Base-by-base conservation (phyloP, 2,329 filamentous ascomycete genomes). In the Uncinocarpus reesii region DNA sequence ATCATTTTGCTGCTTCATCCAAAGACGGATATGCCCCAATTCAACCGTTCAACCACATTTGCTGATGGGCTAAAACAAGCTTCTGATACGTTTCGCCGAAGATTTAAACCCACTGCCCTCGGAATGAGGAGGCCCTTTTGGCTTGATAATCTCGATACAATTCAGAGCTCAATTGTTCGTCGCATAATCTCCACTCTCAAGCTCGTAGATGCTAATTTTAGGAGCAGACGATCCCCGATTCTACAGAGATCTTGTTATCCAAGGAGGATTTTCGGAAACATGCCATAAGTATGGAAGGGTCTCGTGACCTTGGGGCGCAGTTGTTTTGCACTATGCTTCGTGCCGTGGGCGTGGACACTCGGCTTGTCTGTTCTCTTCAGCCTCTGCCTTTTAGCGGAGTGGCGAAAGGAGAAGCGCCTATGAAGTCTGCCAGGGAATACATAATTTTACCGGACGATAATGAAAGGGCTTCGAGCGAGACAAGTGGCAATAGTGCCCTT, bases 341-440 rank as follows among this genome's bases (percentile, higher is more conserved):
- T 15, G 78, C 80, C n/a, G 79, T 77, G n/a, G 88, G 86, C 2
- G 79, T 96, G 5, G 80, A 87, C 53, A 75, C 86, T 4, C 78
- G 92, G 10, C 73, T 98, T 3, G 84, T 96, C 0, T 95, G 88
- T 64, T 98, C 92, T 3, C 69, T 98, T 2, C 92, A 98, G 56
- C 79, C 83, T 1, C 71, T 98, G 0, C 75, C 84, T 0, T 89
- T 89, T 56, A 71, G 74, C 2, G 75, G 67, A 2, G 63, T 65
- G 10, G 63, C 66, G 2, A 66, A 73, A 61, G 62, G 63, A 48
- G 54, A 67, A 50, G 67, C 70, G 23, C 65, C 73, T 8, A 60
- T 59, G 43, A 70, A 73, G 59, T 58, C 63, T 11, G 55, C 62
- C 23, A 54, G 58, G 15, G 53, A 60, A 42, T 68, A 57, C 55